Conservation (phyloP, 2,329 filamentous ascomycete genomes). For the Exophiala sp. region DNA sequence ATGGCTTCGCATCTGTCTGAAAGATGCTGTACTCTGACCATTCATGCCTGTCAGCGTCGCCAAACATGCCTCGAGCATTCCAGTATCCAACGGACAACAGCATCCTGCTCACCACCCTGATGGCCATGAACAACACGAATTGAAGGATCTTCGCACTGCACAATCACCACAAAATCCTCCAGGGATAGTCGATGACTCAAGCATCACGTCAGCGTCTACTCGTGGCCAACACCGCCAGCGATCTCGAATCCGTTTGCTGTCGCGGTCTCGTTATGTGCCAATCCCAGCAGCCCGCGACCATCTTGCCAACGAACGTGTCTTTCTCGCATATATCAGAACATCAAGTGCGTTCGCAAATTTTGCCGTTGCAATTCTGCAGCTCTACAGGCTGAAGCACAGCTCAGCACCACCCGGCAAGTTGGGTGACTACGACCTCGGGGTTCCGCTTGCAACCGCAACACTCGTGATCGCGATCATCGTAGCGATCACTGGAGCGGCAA, state of each 20-base stretch:
- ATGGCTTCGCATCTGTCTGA: too few species aligned
- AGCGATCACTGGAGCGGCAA: slow-evolving; percentile 6
- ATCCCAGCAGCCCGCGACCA: slow-evolving; percentile 9
- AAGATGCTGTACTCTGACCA: too few species aligned
- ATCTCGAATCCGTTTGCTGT: neutral
- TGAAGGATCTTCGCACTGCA: neutral
- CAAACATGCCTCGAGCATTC: too few species aligned
- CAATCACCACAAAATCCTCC: neutral
- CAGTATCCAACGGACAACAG: too few species aligned
- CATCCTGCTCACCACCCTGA: neutral
- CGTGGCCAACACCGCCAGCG: neutral
- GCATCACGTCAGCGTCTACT: neutral
- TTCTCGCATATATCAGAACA: slow-evolving; percentile 17
- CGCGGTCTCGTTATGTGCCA: slow-evolving; percentile 1
- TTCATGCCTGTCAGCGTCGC: too few species aligned
- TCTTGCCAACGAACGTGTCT: slow-evolving; percentile 19
- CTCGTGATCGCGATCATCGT: slow-evolving; percentile 7
- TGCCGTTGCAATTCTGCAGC: slow-evolving; percentile 10
- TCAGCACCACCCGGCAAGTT: slow-evolving; percentile 1
- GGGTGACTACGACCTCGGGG: slow-evolving; percentile 11
- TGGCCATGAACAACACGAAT: neutral
- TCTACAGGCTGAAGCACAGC: slow-evolving; percentile 12
- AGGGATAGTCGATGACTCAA: neutral
- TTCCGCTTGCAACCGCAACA: slow-evolving; percentile 7
- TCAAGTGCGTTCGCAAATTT: slow-evolving; percentile 12